Percentiles rank a stretch among this genome's conserved stretches.
These are phyloP conservation scores for Anisodus tanguticus DNA, from an alignment of 257 asterid genomes.

Conservation along the genomic window DNA sequence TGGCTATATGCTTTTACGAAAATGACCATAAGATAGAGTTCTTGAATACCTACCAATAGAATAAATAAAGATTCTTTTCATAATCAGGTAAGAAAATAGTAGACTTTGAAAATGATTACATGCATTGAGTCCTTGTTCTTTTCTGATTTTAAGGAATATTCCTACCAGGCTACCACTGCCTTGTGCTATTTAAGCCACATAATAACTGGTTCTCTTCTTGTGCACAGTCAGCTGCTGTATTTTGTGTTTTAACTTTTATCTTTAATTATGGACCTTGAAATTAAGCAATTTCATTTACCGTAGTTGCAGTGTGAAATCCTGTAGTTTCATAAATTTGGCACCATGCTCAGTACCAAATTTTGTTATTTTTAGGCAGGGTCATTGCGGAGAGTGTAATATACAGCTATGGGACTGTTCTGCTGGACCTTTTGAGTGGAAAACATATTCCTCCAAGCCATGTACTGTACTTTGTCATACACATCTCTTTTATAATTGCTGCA, in stretches of 20 bases:
- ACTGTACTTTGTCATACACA: not conserved
- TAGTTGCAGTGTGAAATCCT: slow-evolving; percentile 2
- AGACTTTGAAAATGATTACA: not conserved
- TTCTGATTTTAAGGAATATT: not conserved
- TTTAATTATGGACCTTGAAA: not conserved
- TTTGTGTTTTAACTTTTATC: not conserved
- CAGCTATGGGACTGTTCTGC: slow-evolving; percentile 88
- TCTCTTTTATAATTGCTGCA: not conserved
- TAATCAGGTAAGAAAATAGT: not conserved
- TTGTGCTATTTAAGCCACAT: not conserved
- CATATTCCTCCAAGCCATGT: slow-evolving; percentile 95
- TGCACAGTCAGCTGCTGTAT: not conserved
- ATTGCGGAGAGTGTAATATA: slow-evolving; percentile 88
- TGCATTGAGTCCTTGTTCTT: not conserved
- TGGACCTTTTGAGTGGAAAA: slow-evolving; percentile 90
- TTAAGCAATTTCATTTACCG: not conserved
- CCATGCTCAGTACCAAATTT: not conserved
- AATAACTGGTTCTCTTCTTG: not conserved
- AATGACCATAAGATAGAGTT: not conserved
- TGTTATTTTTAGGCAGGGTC: slow-evolving; percentile 68
- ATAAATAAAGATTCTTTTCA: not conserved
- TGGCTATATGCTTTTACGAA: not conserved
- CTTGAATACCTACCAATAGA: not conserved
- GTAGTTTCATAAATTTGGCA: not conserved
- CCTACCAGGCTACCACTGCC: not conserved